Percentiles rank a stretch among this genome's conserved stretches.
phyloP scores from a whole-genome alignment of 1,284 basidiomycete genomes.

The Cryptococcus maquisensis region DNA sequence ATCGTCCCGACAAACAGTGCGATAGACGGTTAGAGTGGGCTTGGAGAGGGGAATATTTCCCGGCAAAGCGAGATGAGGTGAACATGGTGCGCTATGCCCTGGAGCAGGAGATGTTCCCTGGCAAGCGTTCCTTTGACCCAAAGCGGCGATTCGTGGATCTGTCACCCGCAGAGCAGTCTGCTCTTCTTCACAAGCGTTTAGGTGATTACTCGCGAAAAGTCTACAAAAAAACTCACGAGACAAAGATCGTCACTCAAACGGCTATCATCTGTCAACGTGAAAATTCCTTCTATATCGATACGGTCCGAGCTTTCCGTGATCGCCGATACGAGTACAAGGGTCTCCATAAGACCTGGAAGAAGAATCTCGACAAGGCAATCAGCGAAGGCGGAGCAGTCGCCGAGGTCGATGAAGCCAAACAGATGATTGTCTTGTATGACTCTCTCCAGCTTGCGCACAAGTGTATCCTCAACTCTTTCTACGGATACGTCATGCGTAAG shows the following conservation, averaged over 20 bases:
- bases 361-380: constrained; percentile 79
- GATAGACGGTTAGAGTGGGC: constrained; percentile 96
- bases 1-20: constrained; percentile 91
- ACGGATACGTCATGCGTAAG: constrained; percentile 99
- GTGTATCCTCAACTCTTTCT: constrained; percentile 99
- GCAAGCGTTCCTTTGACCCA: constrained; percentile 67
- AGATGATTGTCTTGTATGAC: constrained; percentile 99
- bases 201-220: constrained; percentile 99
- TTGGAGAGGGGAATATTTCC: constrained; percentile 98
- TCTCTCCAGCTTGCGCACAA: constrained; percentile 99
- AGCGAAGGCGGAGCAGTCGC: constrained; percentile 67
- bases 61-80: constrained; percentile 93
- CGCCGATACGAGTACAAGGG: constrained; percentile 99
- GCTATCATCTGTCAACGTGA: constrained; percentile 97
- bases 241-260: constrained; percentile 88
- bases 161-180: constrained; percentile 79
- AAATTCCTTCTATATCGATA: constrained; percentile 99
- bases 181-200: constrained; percentile 89
- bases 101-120: constrained; percentile 89
- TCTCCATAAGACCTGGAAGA: constrained; percentile 98
- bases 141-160: constrained; percentile 82
- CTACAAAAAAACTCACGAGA: constrained; percentile 99
- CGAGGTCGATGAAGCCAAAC: constrained; percentile 94
- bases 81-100: constrained; percentile 99
- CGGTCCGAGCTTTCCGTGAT: constrained; percentile 94